Percentiles rank a stretch among this genome's conserved stretches.
phyloP scores from a whole-genome alignment of 1,139 yeast genomes.

The Candida sp. region DNA sequence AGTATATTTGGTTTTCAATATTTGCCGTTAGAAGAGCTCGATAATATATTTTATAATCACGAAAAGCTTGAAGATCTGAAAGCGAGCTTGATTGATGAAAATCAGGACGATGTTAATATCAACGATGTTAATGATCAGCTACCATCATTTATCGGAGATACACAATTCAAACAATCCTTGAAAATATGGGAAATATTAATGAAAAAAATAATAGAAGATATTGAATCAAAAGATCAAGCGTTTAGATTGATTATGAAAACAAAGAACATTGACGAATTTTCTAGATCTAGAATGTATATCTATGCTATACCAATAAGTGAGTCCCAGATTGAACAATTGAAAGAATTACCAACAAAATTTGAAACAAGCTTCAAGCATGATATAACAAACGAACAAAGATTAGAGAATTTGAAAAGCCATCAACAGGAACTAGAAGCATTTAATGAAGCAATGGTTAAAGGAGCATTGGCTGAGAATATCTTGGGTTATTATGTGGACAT shows the following conservation, averaged over 20 bases:
- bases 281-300: conserved; percentile 18
- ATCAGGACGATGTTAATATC: conserved; percentile 8
- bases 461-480: conserved; percentile 3
- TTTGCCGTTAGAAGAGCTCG: conserved; percentile 71
- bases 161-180: conserved; percentile 67
- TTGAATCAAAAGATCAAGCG: conserved; percentile 15
- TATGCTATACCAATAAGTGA: conserved; percentile 31
- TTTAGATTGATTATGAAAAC: conserved; percentile 26
- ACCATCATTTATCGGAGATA: conserved; percentile 59
- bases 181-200: conserved; percentile 54
- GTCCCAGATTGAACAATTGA: conserved; percentile 20
- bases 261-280: conserved; percentile 4
- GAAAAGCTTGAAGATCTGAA: background rate
- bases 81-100: background rate
- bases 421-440: conserved; percentile 14
- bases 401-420: conserved; percentile 15
- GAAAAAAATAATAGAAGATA: conserved; percentile 29
- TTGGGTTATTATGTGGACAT: conserved; percentile 6
- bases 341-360: conserved; percentile 19
- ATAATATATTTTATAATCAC: conserved; percentile 32
- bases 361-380: conserved; percentile 22
- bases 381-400: conserved; percentile 15
- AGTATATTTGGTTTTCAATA: conserved; percentile 90
- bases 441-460: conserved; percentile 10
- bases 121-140: conserved; percentile 23